These are phyloP conservation scores for Colletotrichum tanaceti DNA, from an alignment of 2,329 filamentous ascomycete genomes.

Conservation along the genomic window DNA sequence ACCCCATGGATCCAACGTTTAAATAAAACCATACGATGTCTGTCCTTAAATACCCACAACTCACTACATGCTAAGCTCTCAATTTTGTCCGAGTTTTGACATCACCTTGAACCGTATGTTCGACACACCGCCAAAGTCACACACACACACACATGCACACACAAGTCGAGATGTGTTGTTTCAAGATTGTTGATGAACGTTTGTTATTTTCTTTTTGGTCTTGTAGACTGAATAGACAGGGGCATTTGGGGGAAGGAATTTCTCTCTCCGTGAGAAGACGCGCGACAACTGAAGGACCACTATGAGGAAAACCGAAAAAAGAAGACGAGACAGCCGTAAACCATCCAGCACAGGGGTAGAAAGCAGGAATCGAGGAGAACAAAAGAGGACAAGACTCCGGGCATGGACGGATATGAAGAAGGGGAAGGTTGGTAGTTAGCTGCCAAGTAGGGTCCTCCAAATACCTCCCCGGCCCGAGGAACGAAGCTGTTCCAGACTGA, in stretches of 20 bases:
- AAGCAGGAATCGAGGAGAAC: conserved; percentile 35
- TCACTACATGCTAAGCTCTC: neutral
- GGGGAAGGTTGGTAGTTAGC: conserved; percentile 36
- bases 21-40: neutral
- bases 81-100: no score
- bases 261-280: conserved; percentile 38
- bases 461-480: conserved; percentile 11
- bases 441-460: conserved; percentile 32
- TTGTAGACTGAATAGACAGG: conserved; percentile 41
- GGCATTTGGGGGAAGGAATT: conserved; percentile 39
- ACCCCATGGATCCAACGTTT: neutral
- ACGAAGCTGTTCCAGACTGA: conserved; percentile 24
- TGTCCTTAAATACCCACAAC: neutral
- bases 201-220: conserved; percentile 42
- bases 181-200: conserved; percentile 38
- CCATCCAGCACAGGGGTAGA: conserved; percentile 40
- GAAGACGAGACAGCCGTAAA: conserved; percentile 42
- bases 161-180: neutral
- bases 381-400: conserved; percentile 35
- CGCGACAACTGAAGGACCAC: conserved; percentile 38
- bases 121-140: neutral
- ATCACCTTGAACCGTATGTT: neutral
- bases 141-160: neutral
- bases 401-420: conserved; percentile 32
- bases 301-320: conserved; percentile 41